Evolutionary conservation across 179 eudicot genomes (phyloP).

Genomic region (Patellifolia procumbens): DNA sequence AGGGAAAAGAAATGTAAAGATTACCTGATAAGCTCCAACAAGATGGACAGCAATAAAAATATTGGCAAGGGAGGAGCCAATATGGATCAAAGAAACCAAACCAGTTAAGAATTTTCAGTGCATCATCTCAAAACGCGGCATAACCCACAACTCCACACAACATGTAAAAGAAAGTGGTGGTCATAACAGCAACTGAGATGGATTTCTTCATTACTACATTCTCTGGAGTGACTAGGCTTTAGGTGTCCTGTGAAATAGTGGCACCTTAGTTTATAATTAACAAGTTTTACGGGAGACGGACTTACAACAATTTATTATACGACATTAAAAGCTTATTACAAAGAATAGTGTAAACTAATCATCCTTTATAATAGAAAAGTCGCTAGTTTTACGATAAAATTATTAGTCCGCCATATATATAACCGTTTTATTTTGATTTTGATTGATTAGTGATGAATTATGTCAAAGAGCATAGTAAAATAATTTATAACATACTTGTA

Average conservation of each 20-base stretch:
- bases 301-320: too few species aligned
- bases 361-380: too few species aligned
- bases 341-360: too few species aligned
- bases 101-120: constrained; percentile 75
- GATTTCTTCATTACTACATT: constrained; percentile 60
- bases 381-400: too few species aligned
- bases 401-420: too few species aligned
- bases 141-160: constrained; percentile 60
- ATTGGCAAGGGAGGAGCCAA: constrained; percentile 65
- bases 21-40: constrained; percentile 67
- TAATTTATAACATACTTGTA: constrained; percentile 48
- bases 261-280: too few species aligned
- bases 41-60: constrained; percentile 58
- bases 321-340: too few species aligned
- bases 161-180: constrained; percentile 57
- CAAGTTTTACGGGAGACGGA: too few species aligned
- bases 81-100: constrained; percentile 68
- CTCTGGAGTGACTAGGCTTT: constrained; percentile 48
- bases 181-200: constrained; percentile 30
- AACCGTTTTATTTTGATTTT: too few species aligned
- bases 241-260: constrained; percentile 43
- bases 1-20: background rate
- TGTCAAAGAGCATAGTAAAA: too few species aligned
- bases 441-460: too few species aligned
- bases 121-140: constrained; percentile 64